These are phyloP conservation scores for Nitzschia sp. DNA, from an alignment of 108 stramenopile genomes.

Conservation along the genomic window DNA sequence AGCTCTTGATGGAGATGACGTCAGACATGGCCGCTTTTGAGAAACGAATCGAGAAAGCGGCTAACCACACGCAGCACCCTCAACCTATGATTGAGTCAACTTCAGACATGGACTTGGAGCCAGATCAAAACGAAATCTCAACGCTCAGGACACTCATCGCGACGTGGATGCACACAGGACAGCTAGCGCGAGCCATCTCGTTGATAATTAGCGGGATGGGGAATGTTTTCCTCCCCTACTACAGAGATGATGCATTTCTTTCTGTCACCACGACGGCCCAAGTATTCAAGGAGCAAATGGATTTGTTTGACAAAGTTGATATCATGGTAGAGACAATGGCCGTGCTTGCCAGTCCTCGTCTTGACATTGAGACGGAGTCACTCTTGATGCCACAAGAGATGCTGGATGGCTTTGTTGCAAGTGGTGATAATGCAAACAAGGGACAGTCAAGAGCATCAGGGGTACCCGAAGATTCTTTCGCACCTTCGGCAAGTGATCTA, in stretches of 20 bases:
- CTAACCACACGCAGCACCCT: neutral
- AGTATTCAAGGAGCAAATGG: conserved; percentile 55
- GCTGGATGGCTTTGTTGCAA: neutral
- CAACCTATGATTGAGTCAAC: conserved; percentile 3
- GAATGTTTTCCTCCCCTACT: conserved; percentile 64
- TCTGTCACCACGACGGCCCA: conserved; percentile 39
- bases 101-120: conserved; percentile 25
- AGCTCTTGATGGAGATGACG: conserved; percentile 80
- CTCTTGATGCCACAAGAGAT: neutral
- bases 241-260: conserved; percentile 63
- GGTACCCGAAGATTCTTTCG: neutral
- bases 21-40: conserved; percentile 79
- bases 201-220: conserved; percentile 55
- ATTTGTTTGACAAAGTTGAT: conserved; percentile 68
- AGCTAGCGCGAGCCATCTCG: conserved; percentile 56
- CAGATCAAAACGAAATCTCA: conserved; percentile 64
- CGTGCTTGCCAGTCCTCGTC: conserved; percentile 52
- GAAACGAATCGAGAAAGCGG: conserved; percentile 20
- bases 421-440: neutral
- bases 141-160: conserved; percentile 79
- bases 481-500: conserved; percentile 7
- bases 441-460: neutral
- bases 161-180: conserved; percentile 88
- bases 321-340: conserved; percentile 80
- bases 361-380: conserved; percentile 40